A percentile compares a stretch with the other conserved stretches of the same genome.
Evolutionary conservation across 2,329 filamentous ascomycete species (phyloP).

Genomic region (Paraconiothyrium brasiliense): DNA sequence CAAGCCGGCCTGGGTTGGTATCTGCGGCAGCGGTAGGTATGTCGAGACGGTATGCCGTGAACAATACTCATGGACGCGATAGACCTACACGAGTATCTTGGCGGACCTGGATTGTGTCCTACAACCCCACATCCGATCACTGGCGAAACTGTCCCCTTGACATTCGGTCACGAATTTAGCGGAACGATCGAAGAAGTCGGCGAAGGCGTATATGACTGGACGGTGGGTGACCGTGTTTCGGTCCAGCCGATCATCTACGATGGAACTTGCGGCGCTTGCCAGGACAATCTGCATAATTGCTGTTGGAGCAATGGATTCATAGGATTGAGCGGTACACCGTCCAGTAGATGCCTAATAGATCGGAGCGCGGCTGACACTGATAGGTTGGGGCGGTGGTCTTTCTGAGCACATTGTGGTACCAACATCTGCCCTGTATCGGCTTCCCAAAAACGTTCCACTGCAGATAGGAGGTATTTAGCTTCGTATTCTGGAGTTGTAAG

Average conservation of each 20-base stretch:
- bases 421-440: conserved; percentile 55
- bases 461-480: conserved; percentile 55
- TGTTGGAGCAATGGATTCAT: conserved; percentile 65
- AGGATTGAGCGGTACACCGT: conserved; percentile 55
- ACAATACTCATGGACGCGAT: conserved; percentile 14
- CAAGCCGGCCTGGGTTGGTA: conserved; percentile 53
- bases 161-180: conserved; percentile 64
- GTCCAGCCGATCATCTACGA: conserved; percentile 66
- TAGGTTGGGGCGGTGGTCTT: conserved; percentile 62
- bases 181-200: conserved; percentile 62
- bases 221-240: conserved; percentile 59
- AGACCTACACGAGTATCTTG: conserved; percentile 60
- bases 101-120: conserved; percentile 60
- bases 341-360: not conserved
- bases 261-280: conserved; percentile 61
- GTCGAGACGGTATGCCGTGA: not conserved
- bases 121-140: conserved; percentile 65
- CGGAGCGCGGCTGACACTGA: conserved; percentile 14
- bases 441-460: conserved; percentile 62
- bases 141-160: conserved; percentile 60
- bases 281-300: conserved; percentile 63
- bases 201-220: conserved; percentile 59
- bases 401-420: conserved; percentile 63
- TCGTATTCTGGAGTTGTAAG: not conserved
- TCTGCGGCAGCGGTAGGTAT: conserved; percentile 51